phyloP scores from a whole-genome alignment of 768 basidiomycete genomes.

The Pilatotrama ljubarskyi region DNA sequence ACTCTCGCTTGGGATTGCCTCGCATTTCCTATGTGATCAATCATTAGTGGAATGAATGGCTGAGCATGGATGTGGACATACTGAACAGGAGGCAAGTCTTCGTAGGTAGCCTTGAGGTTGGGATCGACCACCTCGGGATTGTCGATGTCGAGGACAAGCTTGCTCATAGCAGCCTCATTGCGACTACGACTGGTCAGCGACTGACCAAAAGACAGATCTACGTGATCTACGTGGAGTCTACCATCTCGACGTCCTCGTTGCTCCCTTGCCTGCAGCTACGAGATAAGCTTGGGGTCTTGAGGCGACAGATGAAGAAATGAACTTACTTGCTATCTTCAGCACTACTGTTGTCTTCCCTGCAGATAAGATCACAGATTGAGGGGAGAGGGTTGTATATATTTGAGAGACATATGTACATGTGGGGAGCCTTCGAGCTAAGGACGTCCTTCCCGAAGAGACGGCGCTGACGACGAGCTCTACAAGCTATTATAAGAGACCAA shows the following conservation, averaged over 20 bases:
- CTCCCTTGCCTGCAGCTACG: too few species aligned
- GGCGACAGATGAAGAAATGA: not conserved
- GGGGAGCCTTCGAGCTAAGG: not conserved
- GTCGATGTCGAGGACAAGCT: not conserved
- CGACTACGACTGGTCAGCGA: not conserved
- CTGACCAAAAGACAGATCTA: not conserved
- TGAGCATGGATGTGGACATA: not conserved
- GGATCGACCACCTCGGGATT: not conserved
- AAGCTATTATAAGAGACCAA: not conserved
- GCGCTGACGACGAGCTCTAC: not conserved
- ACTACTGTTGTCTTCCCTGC: not conserved
- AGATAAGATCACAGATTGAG: not conserved
- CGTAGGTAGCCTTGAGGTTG: not conserved
- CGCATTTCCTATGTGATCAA: not conserved
- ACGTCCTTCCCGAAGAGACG: not conserved
- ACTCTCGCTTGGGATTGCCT: not conserved
- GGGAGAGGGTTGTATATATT: not conserved
- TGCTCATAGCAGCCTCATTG: not conserved
- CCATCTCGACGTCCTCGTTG: too few species aligned
- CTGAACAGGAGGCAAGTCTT: not conserved
- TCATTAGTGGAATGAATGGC: not conserved
- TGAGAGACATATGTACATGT: not conserved
- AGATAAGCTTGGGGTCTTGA: too few species aligned
- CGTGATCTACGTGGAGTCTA: too few species aligned
- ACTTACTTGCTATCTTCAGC: not conserved